Evolutionary conservation across 2,329 filamentous ascomycete species (phyloP), one percentile per base, ranked within the genome.

Genomic region (Nemania sp.): DNA sequence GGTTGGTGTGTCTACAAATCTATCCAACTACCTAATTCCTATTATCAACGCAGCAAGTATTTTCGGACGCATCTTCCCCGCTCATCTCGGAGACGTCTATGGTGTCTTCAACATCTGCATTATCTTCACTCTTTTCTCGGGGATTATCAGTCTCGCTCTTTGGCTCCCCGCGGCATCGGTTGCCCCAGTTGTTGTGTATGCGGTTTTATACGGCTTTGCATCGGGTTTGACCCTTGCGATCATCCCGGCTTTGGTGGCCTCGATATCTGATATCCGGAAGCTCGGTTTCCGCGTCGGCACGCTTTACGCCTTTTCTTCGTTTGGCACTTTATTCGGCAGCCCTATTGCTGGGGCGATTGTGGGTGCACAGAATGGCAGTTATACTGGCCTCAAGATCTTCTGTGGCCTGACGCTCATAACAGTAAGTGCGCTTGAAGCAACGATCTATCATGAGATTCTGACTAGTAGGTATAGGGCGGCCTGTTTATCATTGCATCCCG

Each of bases 141-240:
- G 79, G 41, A 64, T 85, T 43, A 80, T 84, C 64, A 81, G 79
- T 15, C 76, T 86, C 1, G 82, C 76, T 29, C 77, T 91, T 32
- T 86, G 84, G 84, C 80, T 84, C 3, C 82, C 83, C 1, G 83
- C 80, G 59, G 80, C 80, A 2, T 81, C 82, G 43, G 86, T 89
- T 10, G 83, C 83, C 0, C 83, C 85, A 1, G 85, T 88, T 51
- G 83, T 92, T 56, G 80, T 87, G 24, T 92, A 90, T 77, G 83
- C 85, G 10, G 82, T 83, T 1, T 74, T 91, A 0, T 92, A 89
- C 69, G 90, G 90, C 10, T 90, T 92, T 76, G 82, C 83, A n/a
- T 89, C 86, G 1, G 90, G 90, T 10, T 22, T 45, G 5, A 91
- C 89, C 73, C 86, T 92, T 41, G 87, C 87, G 0, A 80, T 93